phyloP scores from a whole-genome alignment of 257 asterid genomes.

The Marsdenia floribunda region DNA sequence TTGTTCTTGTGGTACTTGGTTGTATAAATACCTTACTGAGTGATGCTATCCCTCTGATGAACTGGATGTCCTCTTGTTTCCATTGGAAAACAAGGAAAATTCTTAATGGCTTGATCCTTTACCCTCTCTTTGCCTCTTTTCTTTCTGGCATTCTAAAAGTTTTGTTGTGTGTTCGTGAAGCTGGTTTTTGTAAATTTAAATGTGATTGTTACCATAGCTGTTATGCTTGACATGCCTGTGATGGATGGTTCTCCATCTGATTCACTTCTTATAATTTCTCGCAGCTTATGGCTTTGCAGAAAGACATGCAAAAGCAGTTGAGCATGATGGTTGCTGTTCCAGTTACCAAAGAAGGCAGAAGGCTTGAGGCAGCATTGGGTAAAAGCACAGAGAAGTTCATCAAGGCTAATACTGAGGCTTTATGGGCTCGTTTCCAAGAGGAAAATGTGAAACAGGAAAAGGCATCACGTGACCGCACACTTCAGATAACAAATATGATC shows the following conservation, averaged over 20 bases:
- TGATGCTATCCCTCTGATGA: not conserved
- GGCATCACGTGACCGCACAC: slow-evolving; percentile 60
- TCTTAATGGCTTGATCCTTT: not conserved
- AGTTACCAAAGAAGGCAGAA: slow-evolving; percentile 75
- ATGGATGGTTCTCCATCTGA: not conserved
- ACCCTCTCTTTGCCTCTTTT: not conserved
- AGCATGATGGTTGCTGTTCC: slow-evolving; percentile 51
- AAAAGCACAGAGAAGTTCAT: slow-evolving; percentile 67
- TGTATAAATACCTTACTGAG: not conserved
- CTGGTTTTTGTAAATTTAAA: not conserved
- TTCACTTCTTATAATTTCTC: not conserved
- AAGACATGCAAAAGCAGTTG: slow-evolving; percentile 71
- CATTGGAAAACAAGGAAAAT: not conserved
- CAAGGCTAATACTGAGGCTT: slow-evolving; percentile 77
- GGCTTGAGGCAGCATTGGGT: slow-evolving; percentile 79
- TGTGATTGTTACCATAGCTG: not conserved
- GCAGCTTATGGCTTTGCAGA: slow-evolving; percentile 43
- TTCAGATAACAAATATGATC: slow-evolving; percentile 53
- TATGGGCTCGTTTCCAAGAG: slow-evolving; percentile 89
- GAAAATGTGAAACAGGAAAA: slow-evolving; percentile 82
- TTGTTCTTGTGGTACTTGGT: not conserved
- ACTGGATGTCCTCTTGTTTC: not conserved
- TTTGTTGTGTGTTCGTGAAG: not conserved
- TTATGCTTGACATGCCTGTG: not conserved
- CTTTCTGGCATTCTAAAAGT: not conserved